These are phyloP conservation scores for Elsinoe fawcettii DNA, from an alignment of 2,329 filamentous ascomycete species.

Conservation along the genomic window DNA sequence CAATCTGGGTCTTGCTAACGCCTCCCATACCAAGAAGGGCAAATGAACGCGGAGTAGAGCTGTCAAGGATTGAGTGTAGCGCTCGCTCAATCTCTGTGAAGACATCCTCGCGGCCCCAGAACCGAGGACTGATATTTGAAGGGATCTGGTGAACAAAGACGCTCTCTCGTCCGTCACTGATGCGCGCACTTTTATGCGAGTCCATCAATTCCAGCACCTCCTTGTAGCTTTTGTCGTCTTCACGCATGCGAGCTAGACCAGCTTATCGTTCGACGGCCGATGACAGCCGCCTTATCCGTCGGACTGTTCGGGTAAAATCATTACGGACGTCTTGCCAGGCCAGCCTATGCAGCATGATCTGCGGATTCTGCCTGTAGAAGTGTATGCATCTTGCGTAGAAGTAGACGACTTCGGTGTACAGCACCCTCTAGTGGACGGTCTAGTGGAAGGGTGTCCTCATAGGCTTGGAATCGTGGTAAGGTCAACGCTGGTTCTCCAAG, in stretches of 20 bases:
- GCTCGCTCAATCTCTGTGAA: slow-evolving; percentile 14
- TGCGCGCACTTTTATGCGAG: not conserved
- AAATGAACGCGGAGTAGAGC: too few species aligned
- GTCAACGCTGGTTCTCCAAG: slow-evolving; percentile 26
- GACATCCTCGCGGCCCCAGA: slow-evolving; percentile 18
- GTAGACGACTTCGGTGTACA: slow-evolving; percentile 28
- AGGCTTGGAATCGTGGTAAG: slow-evolving; percentile 25
- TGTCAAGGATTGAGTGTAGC: not conserved
- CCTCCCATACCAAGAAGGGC: slow-evolving; percentile 13
- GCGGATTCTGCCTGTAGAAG: slow-evolving; percentile 17
- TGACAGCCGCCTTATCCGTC: not conserved
- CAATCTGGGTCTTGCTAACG: slow-evolving; percentile 28
- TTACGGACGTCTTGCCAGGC: not conserved
- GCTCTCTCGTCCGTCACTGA: not conserved
- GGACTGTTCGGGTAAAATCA: not conserved
- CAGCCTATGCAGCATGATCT: not conserved
- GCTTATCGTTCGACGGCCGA: not conserved
- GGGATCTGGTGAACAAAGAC: slow-evolving; percentile 18
- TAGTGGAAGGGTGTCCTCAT: slow-evolving; percentile 25
- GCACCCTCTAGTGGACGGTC: slow-evolving; percentile 23
- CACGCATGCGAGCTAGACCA: too few species aligned
- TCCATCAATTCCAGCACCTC: too few species aligned
- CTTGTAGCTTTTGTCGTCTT: too few species aligned
- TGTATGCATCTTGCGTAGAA: slow-evolving; percentile 26
- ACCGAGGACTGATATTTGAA: slow-evolving; percentile 18